Percentiles rank a stretch among this genome's conserved stretches.
Evolutionary conservation across 495 filamentous ascomycete species (phyloP).

Genomic region (Lepraria neglecta): DNA sequence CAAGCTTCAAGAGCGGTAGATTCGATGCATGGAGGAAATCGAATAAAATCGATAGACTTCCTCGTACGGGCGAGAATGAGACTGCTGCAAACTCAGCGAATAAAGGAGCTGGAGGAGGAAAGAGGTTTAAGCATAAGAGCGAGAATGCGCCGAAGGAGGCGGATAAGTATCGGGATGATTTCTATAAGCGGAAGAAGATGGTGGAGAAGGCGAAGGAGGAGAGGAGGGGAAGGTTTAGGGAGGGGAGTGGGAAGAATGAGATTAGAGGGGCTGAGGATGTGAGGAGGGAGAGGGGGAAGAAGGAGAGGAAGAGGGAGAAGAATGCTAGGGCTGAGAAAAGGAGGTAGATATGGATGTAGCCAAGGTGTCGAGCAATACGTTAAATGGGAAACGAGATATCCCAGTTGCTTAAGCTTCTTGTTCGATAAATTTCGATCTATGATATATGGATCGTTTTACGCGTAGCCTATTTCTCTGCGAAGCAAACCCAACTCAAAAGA

Average conservation of each 20-base stretch:
- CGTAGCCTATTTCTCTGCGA: too few species aligned
- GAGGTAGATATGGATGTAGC: background rate
- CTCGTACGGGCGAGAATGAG: constrained; percentile 77
- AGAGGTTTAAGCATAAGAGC: constrained; percentile 69
- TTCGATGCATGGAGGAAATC: constrained; percentile 87
- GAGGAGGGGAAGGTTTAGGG: constrained; percentile 63
- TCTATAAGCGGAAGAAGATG: constrained; percentile 82
- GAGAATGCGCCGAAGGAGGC: constrained; percentile 86
- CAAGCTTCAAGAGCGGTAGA: constrained; percentile 83
- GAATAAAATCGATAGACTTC: constrained; percentile 70
- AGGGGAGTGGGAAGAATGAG: constrained; percentile 65
- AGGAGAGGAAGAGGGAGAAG: constrained; percentile 75
- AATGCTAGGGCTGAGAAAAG: constrained; percentile 77
- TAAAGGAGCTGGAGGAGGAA: constrained; percentile 34
- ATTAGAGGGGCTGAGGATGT: constrained; percentile 78
- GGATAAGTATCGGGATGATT: constrained; percentile 85
- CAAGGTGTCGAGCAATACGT: too few species aligned
- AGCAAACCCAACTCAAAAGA: too few species aligned
- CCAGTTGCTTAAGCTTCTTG: background rate
- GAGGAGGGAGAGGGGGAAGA: constrained; percentile 65
- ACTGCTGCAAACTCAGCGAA: constrained; percentile 35
- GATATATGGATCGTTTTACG: too few species aligned
- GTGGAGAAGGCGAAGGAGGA: constrained; percentile 81
- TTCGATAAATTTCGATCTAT: background rate
- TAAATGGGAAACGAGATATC: background rate